Conservation (phyloP, 176 grass and related monocot genomes). For the Calamus simplicifolius region DNA sequence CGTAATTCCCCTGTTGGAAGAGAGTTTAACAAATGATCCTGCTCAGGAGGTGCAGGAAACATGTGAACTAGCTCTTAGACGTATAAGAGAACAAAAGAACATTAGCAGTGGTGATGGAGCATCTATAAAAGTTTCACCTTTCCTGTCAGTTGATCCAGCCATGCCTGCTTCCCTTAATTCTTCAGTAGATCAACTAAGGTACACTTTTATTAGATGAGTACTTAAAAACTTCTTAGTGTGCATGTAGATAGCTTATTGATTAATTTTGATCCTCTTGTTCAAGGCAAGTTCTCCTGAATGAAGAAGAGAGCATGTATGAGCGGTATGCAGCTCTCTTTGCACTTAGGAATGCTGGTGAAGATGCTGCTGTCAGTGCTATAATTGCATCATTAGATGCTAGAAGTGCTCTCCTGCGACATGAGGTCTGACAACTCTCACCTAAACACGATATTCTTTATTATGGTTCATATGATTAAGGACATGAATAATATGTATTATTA, state of each 20-base stretch:
- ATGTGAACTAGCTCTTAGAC: slow-evolving; percentile 74
- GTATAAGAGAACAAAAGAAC: slow-evolving; percentile 63
- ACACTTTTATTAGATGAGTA: background rate
- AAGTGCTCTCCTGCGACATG: slow-evolving; percentile 82
- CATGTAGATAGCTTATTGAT: background rate
- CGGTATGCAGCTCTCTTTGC: slow-evolving; percentile 90
- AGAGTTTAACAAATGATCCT: slow-evolving; percentile 68
- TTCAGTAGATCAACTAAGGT: slow-evolving; percentile 71
- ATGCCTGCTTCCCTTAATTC: slow-evolving; percentile 53
- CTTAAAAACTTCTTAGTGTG: slow-evolving; percentile 6
- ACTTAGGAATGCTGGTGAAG: slow-evolving; percentile 68
- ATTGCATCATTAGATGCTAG: slow-evolving; percentile 54
- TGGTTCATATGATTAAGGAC: no score
- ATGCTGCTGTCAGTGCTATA: slow-evolving; percentile 65
- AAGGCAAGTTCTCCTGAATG: slow-evolving; percentile 75
- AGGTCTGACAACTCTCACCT: slow-evolving; percentile 31
- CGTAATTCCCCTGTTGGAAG: slow-evolving; percentile 54
- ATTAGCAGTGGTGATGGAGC: slow-evolving; percentile 27
- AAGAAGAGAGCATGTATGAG: slow-evolving; percentile 82
- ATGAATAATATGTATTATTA: no score
- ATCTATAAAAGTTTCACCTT: slow-evolving; percentile 39
- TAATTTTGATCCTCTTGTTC: slow-evolving; percentile 7
- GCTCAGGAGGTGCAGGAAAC: slow-evolving; percentile 86
- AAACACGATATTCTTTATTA: no score
- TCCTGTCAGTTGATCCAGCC: slow-evolving; percentile 91